These are phyloP conservation scores for Logfia minima DNA, from an alignment of 129 eudicot genomes.

Conservation along the genomic window DNA sequence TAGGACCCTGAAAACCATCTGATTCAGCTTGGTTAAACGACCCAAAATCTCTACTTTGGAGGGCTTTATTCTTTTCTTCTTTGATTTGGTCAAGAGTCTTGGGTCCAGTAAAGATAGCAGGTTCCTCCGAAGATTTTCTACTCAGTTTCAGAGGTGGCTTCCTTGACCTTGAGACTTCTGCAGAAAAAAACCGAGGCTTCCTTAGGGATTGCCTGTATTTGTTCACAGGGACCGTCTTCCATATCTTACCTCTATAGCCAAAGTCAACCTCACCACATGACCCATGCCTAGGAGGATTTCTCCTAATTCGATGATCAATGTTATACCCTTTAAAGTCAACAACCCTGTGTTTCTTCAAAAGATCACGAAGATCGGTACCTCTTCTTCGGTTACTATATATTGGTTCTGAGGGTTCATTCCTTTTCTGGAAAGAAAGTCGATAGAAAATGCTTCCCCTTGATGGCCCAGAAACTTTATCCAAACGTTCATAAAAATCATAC, in stretches of 20 bases:
- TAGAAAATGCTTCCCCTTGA: constrained; percentile 35
- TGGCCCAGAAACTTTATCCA: constrained; percentile 27
- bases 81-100: constrained; percentile 55
- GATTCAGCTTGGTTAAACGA: constrained; percentile 5
- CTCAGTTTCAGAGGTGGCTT: constrained; percentile 28
- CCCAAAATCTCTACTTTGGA: constrained; percentile 22
- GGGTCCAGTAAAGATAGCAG: constrained; percentile 44
- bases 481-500: constrained; percentile 25
- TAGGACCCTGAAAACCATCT: constrained; percentile 55
- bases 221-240: constrained; percentile 27
- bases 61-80: constrained; percentile 45
- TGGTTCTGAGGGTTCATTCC: constrained; percentile 23
- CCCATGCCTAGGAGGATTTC: constrained; percentile 25
- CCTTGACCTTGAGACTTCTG: constrained; percentile 30
- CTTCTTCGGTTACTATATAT: constrained; percentile 17
- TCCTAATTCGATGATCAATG: constrained; percentile 19
- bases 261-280: constrained; percentile 20
- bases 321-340: constrained; percentile 30
- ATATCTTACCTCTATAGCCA: constrained; percentile 23
- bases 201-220: constrained; percentile 17
- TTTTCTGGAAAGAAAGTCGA: constrained; percentile 36
- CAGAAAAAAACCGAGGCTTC: constrained; percentile 31
- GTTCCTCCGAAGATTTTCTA: constrained; percentile 23
- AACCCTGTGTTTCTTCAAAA: constrained; percentile 41
- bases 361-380: constrained; percentile 53